phyloP scores from a whole-genome alignment of 352 stramenopile species.

The Globisporangium rhizosaccharum region DNA sequence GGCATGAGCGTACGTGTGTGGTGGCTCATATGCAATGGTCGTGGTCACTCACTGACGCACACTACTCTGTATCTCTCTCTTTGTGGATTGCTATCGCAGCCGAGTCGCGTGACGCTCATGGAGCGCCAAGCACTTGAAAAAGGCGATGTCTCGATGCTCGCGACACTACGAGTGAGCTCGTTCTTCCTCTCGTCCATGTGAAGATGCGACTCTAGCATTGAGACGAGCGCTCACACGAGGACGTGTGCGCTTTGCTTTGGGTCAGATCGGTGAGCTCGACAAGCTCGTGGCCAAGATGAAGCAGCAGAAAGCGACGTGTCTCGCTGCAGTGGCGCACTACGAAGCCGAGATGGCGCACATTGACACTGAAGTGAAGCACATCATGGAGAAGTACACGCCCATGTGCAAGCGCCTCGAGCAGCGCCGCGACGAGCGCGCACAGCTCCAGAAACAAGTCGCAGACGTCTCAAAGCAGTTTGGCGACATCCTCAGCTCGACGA shows the following conservation, averaged over 20 bases:
- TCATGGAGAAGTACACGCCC: constrained; percentile 60
- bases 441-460: constrained; percentile 42
- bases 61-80: too few species aligned
- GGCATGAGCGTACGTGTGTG: too few species aligned
- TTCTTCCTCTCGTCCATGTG: too few species aligned
- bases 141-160: constrained; percentile 67
- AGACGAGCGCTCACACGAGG: too few species aligned
- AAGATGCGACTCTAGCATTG: too few species aligned
- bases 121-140: constrained; percentile 65
- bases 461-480: constrained; percentile 50
- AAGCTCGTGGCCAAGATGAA: constrained; percentile 67
- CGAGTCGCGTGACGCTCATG: constrained; percentile 56
- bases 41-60: too few species aligned
- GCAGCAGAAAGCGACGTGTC: constrained; percentile 54
- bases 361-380: constrained; percentile 51
- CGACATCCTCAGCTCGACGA: constrained; percentile 59
- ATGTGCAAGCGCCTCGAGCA: constrained; percentile 56
- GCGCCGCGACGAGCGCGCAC: constrained; percentile 36
- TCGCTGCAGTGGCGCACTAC: constrained; percentile 43
- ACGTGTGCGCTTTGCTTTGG: not conserved
- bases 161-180: constrained; percentile 41
- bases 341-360: constrained; percentile 55
- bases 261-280: constrained; percentile 64
- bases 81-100: constrained; percentile 15
- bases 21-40: too few species aligned